phyloP scores from a whole-genome alignment of 257 asterid genomes.

The Fraxinus americana region DNA sequence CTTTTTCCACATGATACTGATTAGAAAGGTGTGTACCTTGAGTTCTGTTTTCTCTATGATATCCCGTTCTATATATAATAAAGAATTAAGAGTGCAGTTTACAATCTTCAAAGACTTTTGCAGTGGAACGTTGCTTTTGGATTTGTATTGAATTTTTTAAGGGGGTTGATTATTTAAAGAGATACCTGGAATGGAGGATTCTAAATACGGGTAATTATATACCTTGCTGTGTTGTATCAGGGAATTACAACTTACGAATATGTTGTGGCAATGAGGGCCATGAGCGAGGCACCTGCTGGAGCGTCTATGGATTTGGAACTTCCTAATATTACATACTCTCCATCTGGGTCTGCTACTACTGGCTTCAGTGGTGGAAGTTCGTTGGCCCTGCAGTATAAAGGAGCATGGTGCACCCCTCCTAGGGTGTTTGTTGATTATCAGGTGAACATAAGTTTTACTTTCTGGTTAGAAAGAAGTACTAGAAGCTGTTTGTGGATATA shows the following conservation, averaged over 20 bases:
- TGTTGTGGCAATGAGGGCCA: slow-evolving; percentile 98
- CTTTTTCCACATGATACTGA: slow-evolving; percentile 96
- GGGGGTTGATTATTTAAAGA: background rate
- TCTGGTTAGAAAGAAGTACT: background rate
- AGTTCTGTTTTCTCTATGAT: slow-evolving; percentile 17
- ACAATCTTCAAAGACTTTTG: background rate
- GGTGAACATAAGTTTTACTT: slow-evolving; percentile 40
- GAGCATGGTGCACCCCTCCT: slow-evolving; percentile 99
- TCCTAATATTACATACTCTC: slow-evolving; percentile 76
- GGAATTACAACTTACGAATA: slow-evolving; percentile 95
- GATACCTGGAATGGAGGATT: slow-evolving; percentile 10
- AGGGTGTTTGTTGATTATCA: slow-evolving; percentile 95
- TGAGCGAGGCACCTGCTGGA: slow-evolving; percentile 90
- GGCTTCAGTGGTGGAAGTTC: slow-evolving; percentile 98
- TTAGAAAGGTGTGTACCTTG: slow-evolving; percentile 63
- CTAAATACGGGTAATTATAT: background rate
- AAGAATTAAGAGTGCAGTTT: background rate
- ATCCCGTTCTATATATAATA: background rate
- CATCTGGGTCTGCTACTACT: slow-evolving; percentile 91
- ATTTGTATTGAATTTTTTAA: background rate
- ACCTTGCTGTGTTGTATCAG: slow-evolving; percentile 39
- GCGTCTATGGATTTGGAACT: slow-evolving; percentile 81
- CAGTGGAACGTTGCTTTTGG: background rate
- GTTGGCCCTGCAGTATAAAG: slow-evolving; percentile 94
- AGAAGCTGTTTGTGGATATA: background rate